These are phyloP conservation scores for Sclerotinia borealis DNA, from an alignment of 2,329 filamentous ascomycete species.

Conservation along the genomic window DNA sequence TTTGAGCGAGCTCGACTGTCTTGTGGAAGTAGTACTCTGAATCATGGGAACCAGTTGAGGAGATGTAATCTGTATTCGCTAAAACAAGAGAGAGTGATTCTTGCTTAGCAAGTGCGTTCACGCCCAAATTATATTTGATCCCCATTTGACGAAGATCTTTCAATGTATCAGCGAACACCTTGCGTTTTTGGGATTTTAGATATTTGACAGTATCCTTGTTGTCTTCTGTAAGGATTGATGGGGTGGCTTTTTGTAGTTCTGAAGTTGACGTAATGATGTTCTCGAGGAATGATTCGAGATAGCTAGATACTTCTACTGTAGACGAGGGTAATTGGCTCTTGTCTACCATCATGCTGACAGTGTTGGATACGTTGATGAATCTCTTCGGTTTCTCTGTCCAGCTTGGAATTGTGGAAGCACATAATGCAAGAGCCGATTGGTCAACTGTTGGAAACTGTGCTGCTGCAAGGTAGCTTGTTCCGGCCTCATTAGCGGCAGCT, in stretches of 20 bases:
- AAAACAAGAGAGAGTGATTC: slow-evolving; percentile 64
- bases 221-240: slow-evolving; percentile 72
- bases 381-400: slow-evolving; percentile 50
- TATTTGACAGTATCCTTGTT: slow-evolving; percentile 81
- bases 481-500: not conserved
- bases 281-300: slow-evolving; percentile 62
- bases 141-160: slow-evolving; percentile 84
- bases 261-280: slow-evolving; percentile 62
- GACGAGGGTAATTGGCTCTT: slow-evolving; percentile 49
- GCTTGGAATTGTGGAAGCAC: slow-evolving; percentile 30
- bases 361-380: slow-evolving; percentile 63
- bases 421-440: slow-evolving; percentile 26
- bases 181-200: slow-evolving; percentile 83
- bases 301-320: slow-evolving; percentile 49
- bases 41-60: slow-evolving; percentile 13
- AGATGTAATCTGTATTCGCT: slow-evolving; percentile 45
- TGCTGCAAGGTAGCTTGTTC: slow-evolving; percentile 4
- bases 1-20: slow-evolving; percentile 65
- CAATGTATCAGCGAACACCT: slow-evolving; percentile 82
- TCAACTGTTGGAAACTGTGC: slow-evolving; percentile 22
- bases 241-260: slow-evolving; percentile 78
- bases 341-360: slow-evolving; percentile 67
- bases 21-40: slow-evolving; percentile 71
- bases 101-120: slow-evolving; percentile 67
- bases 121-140: slow-evolving; percentile 73